A percentile compares a stretch with the other conserved stretches of the same genome.
Conservation (phyloP, 371 early-diverging fungal species). For the Thermomucor indicae-seudaticae region DNA sequence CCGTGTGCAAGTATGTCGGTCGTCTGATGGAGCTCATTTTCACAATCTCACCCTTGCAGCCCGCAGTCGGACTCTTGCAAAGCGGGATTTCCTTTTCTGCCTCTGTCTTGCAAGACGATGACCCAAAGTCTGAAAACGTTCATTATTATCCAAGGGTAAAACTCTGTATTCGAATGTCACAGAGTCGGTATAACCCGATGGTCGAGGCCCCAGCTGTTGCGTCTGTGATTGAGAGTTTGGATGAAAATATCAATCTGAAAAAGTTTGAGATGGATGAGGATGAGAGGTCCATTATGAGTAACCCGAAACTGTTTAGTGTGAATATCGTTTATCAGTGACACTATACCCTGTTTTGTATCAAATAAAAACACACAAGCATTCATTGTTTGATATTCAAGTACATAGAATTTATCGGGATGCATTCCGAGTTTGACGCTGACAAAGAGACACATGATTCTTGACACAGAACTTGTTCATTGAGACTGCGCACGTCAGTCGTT, state of each 20-base stretch:
- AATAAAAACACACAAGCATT: too few relatives aligned
- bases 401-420: too few relatives aligned
- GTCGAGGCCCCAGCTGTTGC: constrained; percentile 16
- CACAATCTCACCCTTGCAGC: constrained; percentile 36
- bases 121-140: not conserved
- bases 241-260: constrained; percentile 78
- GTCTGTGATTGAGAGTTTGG: constrained; percentile 71
- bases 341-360: too few relatives aligned
- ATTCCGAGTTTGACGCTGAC: too few relatives aligned
- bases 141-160: constrained; percentile 6
- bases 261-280: constrained; percentile 23
- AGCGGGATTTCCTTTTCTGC: constrained; percentile 16
- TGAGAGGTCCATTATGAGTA: not conserved
- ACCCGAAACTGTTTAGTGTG: constrained; percentile 11
- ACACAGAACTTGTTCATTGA: too few relatives aligned
- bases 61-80: constrained; percentile 28
- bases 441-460: too few relatives aligned
- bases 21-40: constrained; percentile 42
- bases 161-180: constrained; percentile 10
- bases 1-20: constrained; percentile 41
- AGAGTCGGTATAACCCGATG: constrained; percentile 1
- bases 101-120: constrained; percentile 1
- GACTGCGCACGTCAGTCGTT: too few relatives aligned
- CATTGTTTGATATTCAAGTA: too few relatives aligned
- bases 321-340: too few relatives aligned